These are phyloP conservation scores for Trametes cingulata DNA, from an alignment of 768 basidiomycete species.

Conservation along the genomic window DNA sequence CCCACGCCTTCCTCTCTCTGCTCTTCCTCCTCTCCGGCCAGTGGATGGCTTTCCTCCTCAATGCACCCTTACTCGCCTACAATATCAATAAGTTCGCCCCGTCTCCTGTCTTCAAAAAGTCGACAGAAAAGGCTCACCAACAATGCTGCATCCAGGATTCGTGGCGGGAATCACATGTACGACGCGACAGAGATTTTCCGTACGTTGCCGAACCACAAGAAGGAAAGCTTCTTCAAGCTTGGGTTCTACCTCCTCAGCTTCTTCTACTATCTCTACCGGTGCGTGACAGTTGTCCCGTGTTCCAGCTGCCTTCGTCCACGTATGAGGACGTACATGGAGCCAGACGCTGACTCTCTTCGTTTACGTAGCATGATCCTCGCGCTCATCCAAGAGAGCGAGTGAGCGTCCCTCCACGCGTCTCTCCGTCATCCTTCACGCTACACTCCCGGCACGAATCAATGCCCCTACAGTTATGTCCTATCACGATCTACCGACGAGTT, in stretches of 20 bases:
- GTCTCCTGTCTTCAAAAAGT: neutral
- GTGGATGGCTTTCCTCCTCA: slow-evolving; percentile 91
- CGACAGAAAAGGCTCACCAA: neutral
- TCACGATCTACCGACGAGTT: slow-evolving; percentile 10
- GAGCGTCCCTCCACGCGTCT: slow-evolving; percentile 8
- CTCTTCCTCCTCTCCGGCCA: slow-evolving; percentile 95
- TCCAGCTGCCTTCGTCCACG: neutral
- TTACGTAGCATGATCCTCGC: slow-evolving; percentile 51
- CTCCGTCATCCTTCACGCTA: neutral
- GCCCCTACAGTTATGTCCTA: neutral
- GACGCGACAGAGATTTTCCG: slow-evolving; percentile 99
- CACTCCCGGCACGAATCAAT: neutral
- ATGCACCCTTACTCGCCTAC: slow-evolving; percentile 83
- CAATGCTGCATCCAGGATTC: slow-evolving; percentile 58
- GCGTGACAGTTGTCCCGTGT: slow-evolving; percentile 30
- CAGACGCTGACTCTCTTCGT: neutral
- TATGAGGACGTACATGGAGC: neutral
- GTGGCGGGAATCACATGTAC: slow-evolving; percentile 95
- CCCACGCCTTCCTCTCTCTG: slow-evolving; percentile 87
- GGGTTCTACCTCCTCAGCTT: slow-evolving; percentile 91
- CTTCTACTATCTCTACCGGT: slow-evolving; percentile 92
- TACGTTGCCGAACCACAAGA: slow-evolving; percentile 90
- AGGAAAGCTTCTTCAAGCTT: slow-evolving; percentile 93
- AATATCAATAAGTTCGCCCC: slow-evolving; percentile 90
- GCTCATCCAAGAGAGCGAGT: slow-evolving; percentile 48